phyloP scores from a whole-genome alignment of 2,329 filamentous ascomycete species.

The Sarocladium brachiariae region DNA sequence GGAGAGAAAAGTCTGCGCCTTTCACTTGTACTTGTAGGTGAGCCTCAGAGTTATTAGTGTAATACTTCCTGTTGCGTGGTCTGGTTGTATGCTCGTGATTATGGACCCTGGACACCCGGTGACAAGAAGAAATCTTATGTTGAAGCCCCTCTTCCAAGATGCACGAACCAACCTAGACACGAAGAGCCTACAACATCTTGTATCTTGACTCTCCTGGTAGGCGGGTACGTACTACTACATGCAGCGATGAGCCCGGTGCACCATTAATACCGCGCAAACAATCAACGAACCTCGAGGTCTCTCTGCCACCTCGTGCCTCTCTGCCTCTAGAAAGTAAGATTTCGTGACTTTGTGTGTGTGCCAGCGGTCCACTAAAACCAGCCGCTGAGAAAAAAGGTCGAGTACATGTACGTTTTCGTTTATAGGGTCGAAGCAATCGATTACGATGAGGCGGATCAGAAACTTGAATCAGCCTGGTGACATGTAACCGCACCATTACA shows the following conservation, averaged over 20 bases:
- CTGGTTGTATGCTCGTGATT: not conserved
- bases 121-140: not conserved
- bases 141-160: not conserved
- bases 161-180: too few relatives aligned
- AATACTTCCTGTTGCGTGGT: too few relatives aligned
- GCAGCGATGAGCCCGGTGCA: not conserved
- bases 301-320: not conserved
- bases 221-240: slow-evolving; percentile 8
- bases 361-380: not conserved
- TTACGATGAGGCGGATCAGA: slow-evolving; percentile 3
- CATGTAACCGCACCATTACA: not conserved
- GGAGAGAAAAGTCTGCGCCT: too few relatives aligned
- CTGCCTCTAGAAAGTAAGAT: not conserved
- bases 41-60: too few relatives aligned
- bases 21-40: too few relatives aligned
- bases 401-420: too few relatives aligned
- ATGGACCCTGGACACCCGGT: not conserved
- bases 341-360: not conserved
- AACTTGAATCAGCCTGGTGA: slow-evolving; percentile 7
- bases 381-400: too few relatives aligned
- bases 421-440: slow-evolving; percentile 1
- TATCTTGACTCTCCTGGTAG: not conserved
- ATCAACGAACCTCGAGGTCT: not conserved
- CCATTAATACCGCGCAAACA: not conserved
- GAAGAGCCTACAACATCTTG: too few relatives aligned